A percentile compares a stretch with the other conserved stretches of the same genome.
Evolutionary conservation across 441 rosid genomes (phyloP).

Genomic region (Manihot esculenta): DNA sequence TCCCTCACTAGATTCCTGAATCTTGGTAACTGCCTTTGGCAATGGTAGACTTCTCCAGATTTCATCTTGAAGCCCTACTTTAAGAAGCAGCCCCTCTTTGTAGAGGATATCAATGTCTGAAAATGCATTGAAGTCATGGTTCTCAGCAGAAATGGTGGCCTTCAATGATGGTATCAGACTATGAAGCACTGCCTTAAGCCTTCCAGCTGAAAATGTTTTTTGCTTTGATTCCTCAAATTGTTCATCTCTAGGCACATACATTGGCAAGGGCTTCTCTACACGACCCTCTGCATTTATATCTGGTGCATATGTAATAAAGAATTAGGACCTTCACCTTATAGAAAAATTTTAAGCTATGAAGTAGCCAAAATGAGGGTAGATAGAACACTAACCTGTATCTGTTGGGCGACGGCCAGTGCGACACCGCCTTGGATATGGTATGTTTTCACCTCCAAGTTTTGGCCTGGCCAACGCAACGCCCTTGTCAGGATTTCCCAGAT

Average conservation of each 20-base stretch:
- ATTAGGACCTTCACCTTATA: not conserved
- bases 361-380: not conserved
- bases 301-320: slow-evolving; percentile 12
- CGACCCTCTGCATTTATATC: slow-evolving; percentile 68
- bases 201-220: slow-evolving; percentile 60
- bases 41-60: slow-evolving; percentile 67
- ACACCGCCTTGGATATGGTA: slow-evolving; percentile 89
- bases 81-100: slow-evolving; percentile 83
- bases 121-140: slow-evolving; percentile 57
- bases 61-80: slow-evolving; percentile 71
- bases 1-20: slow-evolving; percentile 69
- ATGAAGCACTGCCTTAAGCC: slow-evolving; percentile 74
- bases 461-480: slow-evolving; percentile 62
- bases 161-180: slow-evolving; percentile 65
- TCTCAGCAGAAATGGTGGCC: slow-evolving; percentile 67
- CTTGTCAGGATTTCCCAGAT: slow-evolving; percentile 89
- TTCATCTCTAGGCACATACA: slow-evolving; percentile 93
- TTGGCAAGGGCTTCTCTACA: slow-evolving; percentile 79
- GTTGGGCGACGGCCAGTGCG: slow-evolving; percentile 76
- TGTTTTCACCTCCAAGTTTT: slow-evolving; percentile 56
- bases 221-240: slow-evolving; percentile 81
- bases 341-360: not conserved
- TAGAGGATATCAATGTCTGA: slow-evolving; percentile 80
- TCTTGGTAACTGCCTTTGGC: slow-evolving; percentile 55
- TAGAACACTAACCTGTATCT: slow-evolving; percentile 47